phyloP scores from a whole-genome alignment of 345 rosid species.

The Gossypium sturtianum region DNA sequence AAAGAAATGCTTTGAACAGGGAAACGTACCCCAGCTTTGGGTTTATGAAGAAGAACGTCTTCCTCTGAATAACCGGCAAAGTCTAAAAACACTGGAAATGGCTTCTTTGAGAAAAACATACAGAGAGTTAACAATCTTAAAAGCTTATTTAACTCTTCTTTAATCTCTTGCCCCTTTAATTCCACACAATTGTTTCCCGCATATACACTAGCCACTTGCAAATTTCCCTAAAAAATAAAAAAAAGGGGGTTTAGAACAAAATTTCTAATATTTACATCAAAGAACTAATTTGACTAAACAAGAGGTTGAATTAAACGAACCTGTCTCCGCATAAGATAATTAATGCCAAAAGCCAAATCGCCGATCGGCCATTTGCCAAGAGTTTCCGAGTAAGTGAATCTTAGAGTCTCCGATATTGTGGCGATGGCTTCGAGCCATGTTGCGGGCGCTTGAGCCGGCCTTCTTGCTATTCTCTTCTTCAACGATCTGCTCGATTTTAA shows the following conservation, averaged over 20 bases:
- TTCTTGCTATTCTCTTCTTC: constrained; percentile 56
- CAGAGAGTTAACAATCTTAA: constrained; percentile 75
- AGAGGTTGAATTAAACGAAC: neutral
- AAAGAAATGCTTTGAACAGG: neutral
- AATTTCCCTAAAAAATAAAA: constrained; percentile 48
- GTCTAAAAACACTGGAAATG: constrained; percentile 82
- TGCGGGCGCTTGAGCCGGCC: constrained; percentile 92
- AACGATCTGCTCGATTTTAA: constrained; percentile 59
- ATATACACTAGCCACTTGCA: constrained; percentile 70
- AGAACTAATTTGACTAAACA: constrained; percentile 8
- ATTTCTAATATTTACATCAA: neutral
- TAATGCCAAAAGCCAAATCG: constrained; percentile 95
- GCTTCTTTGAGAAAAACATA: constrained; percentile 90
- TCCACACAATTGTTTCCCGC: constrained; percentile 62
- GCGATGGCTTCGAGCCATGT: constrained; percentile 88
- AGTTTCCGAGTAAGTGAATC: constrained; percentile 91
- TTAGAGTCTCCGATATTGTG: constrained; percentile 77
- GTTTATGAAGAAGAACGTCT: constrained; percentile 87
- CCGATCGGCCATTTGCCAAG: constrained; percentile 97
- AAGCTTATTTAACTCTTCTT: constrained; percentile 46
- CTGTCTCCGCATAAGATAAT: constrained; percentile 66
- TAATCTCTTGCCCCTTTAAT: constrained; percentile 60
- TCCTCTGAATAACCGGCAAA: constrained; percentile 64
- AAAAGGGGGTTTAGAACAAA: neutral
- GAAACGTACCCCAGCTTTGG: constrained; percentile 85